Base-by-base conservation (phyloP, 345 rosid species). In the Hevea brasiliensis region DNA sequence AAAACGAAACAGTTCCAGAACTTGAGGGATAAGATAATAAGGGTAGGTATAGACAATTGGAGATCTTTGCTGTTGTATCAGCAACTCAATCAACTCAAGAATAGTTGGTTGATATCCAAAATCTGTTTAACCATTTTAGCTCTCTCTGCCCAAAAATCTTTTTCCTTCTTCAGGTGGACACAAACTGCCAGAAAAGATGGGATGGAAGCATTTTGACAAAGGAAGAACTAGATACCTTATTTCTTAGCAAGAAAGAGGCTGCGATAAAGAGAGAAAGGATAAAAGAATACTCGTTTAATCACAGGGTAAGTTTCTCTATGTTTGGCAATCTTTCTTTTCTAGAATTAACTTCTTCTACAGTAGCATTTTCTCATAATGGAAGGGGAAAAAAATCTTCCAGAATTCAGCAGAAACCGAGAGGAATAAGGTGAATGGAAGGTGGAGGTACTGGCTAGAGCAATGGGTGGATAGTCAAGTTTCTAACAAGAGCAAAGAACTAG, bases 361-460 rank as follows among this genome's bases (percentile, higher is more conserved):
- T 40, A 14, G 45, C 6, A 53, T 48, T 40, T 63, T 54, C 40
- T 50, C 29, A 63, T 21, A 57, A 58, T 32, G 62, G 40, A 2
- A 65, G 8, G 61, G 47, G 14, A 45, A n/a, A 5, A 18, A 44
- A 56, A 35, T 48, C 4, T 27, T 77, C 62, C 89, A 92, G 97
- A 92, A 87, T 77, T 90, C 98, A 0, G 86, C 94, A 8, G 98
- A 94, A 79, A 84, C 88, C 1, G 93, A 92, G 41, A 86, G 84
- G 70, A 85, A 77, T 74, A 88, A 81, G 59, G 83, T 70, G 7
- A 85, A 74, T 75, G 95, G 93, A 51, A 84, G 92, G 65, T 89
- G 90, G 89, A 89, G 88, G 84, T 86, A 90, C 72, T 94, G 98
- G 97, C 75, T 92, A 78, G 97, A 89, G 44, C 86, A 90, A 72